phyloP scores from a whole-genome alignment of 2,329 filamentous ascomycete species.

The Aspergillus fructus region DNA sequence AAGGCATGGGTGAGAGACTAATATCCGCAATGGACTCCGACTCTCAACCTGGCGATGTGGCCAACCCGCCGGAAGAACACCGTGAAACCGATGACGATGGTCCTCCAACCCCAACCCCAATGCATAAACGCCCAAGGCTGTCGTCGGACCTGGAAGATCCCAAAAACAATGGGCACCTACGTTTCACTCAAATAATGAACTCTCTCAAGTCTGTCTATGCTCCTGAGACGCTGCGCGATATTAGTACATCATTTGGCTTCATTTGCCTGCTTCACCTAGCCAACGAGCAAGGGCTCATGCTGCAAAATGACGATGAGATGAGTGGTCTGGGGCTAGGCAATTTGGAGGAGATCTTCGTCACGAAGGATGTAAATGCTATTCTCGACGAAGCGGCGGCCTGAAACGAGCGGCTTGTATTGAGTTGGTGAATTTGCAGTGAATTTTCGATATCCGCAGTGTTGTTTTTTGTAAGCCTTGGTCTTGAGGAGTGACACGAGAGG shows the following conservation, averaged over 20 bases:
- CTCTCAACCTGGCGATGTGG: slow-evolving; percentile 26
- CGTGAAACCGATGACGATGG: slow-evolving; percentile 28
- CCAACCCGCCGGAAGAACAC: slow-evolving; percentile 13
- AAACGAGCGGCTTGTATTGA: slow-evolving; percentile 2
- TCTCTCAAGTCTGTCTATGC: slow-evolving; percentile 82
- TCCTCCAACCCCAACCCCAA: slow-evolving; percentile 36
- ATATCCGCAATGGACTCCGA: slow-evolving; percentile 36
- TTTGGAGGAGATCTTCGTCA: slow-evolving; percentile 47
- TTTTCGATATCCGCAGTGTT: neutral
- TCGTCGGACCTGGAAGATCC: slow-evolving; percentile 30
- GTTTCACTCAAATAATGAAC: slow-evolving; percentile 92
- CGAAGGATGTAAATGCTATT: slow-evolving; percentile 39
- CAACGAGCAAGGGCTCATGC: slow-evolving; percentile 85
- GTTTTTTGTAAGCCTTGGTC: neutral
- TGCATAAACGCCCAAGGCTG: slow-evolving; percentile 27
- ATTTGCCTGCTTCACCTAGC: slow-evolving; percentile 89
- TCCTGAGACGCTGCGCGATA: slow-evolving; percentile 82
- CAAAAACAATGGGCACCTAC: slow-evolving; percentile 59
- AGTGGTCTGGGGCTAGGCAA: slow-evolving; percentile 28
- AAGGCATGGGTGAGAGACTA: slow-evolving; percentile 54
- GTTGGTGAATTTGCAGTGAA: slow-evolving; percentile 8
- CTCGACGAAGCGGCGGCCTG: slow-evolving; percentile 36
- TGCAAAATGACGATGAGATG: slow-evolving; percentile 59
- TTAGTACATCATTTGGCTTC: slow-evolving; percentile 90
- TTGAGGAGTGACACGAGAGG: neutral